A percentile compares a stretch with the other conserved stretches of the same genome.
Conservation (phyloP, 257 asterid genomes). For the Paulownia fortunei region DNA sequence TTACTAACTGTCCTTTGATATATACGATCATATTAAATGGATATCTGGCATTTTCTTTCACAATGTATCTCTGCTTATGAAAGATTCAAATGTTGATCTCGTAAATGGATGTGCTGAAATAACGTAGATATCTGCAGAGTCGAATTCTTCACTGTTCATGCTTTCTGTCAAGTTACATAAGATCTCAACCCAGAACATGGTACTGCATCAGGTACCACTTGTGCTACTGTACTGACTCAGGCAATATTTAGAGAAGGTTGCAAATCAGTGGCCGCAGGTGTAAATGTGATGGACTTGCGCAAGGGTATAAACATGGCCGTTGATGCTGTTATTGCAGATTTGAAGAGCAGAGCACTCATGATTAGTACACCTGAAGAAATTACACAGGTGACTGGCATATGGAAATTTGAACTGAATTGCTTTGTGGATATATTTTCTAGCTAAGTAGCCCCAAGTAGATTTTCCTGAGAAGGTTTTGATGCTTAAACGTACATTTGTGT, state of each 20-base stretch:
- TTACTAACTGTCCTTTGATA: not conserved
- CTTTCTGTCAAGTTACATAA: slow-evolving; percentile 1
- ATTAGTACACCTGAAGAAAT: slow-evolving; percentile 93
- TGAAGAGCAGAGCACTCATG: slow-evolving; percentile 85
- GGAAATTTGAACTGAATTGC: slow-evolving; percentile 4
- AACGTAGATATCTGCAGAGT: not conserved
- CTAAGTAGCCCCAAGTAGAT: not conserved
- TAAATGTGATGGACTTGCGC: slow-evolving; percentile 90
- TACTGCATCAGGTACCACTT: slow-evolving; percentile 79
- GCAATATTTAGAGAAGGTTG: slow-evolving; percentile 90
- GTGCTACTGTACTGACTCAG: slow-evolving; percentile 92
- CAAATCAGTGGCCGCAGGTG: slow-evolving; percentile 86
- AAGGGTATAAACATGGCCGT: slow-evolving; percentile 86
- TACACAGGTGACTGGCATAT: slow-evolving; percentile 66
- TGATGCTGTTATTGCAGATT: slow-evolving; percentile 75
- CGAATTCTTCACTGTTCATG: slow-evolving; percentile 15
- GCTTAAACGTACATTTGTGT: not conserved
- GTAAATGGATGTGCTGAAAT: slow-evolving; percentile 11
- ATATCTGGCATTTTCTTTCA: not conserved
- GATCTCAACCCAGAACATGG: slow-evolving; percentile 34
- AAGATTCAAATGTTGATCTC: not conserved
- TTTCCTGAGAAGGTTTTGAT: not conserved
- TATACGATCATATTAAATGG: not conserved
- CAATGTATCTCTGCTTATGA: not conserved
- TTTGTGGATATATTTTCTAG: slow-evolving; percentile 9